Evolutionary conservation across 805 yeast species (phyloP), one percentile per base, ranked within the genome.

Genomic region (Wickerhamomyces tratensis): DNA sequence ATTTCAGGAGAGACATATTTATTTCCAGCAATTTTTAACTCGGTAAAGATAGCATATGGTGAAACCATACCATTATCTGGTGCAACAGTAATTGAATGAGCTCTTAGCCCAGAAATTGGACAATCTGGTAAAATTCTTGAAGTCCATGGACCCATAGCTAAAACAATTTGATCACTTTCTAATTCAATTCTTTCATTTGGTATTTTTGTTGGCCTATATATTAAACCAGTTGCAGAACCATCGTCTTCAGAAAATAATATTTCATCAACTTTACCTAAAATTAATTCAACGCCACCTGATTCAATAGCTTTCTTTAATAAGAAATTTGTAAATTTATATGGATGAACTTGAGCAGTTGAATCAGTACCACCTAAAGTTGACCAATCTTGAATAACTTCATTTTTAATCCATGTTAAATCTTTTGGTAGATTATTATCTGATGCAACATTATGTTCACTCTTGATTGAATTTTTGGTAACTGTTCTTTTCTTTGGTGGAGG

Each of bases 101-200:
- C 98, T 51, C 97, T 73, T 48, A 91, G 68, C 6, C 97, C 97
- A 3, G 91, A 81, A 11, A 91, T 88, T 29, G 98, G 98, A 58
- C 98, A 89, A 50, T 84, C 88, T 3, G 95, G 95, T 45, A 91
- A 64, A 37, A 91, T 76, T 54, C 81, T 82, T 2, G 96, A 82
- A 3, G 97, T 88, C 98, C 98, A 91, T 11, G 98, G 98, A 0
- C 98, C 98, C 51, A 86, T 85, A 0, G 95, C 70, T 53, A 93
- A 68, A 10, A 91, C 80, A n/a, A 87, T 79, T 52, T 85, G 80
- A 56, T 85, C 86, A 42, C 86, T 93, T 12, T 53, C 57, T 12
- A 88, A 64, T 33, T 72, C 73, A 8, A 77, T 56, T 27, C 64
- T 62, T 39, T 66, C 59, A 30, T 57, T 57, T 30, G 58, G 51